Evolutionary conservation across 78 protist genomes (phyloP).

Genomic region (Chrysochromulina parva): DNA sequence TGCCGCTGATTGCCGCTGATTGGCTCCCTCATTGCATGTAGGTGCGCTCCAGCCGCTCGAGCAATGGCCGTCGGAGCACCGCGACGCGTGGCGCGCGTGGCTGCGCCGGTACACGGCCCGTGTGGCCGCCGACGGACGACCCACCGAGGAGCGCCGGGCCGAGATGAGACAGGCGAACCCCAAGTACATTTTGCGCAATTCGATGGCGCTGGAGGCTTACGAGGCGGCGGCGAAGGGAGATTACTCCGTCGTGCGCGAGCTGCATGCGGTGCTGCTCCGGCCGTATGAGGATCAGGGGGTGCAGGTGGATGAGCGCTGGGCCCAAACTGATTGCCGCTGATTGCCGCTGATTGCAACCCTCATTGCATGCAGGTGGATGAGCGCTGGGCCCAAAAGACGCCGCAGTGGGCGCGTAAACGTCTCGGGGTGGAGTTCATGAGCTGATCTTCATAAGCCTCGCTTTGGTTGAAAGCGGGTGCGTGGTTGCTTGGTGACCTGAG

Average conservation of each 20-base stretch:
- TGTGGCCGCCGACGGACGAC: not conserved
- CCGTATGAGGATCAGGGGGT: not conserved
- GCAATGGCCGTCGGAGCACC: not conserved
- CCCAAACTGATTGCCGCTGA: too few species aligned
- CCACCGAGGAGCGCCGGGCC: not conserved
- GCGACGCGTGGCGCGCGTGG: not conserved
- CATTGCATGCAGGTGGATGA: not conserved
- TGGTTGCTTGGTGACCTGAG: too few species aligned
- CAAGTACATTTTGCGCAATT: constrained; percentile 13
- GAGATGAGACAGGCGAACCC: not conserved
- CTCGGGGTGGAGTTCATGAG: not conserved
- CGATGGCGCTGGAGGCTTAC: constrained; percentile 3
- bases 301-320: not conserved
- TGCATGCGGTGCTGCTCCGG: not conserved
- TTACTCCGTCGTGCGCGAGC: not conserved
- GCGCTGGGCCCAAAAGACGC: not conserved
- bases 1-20: not conserved
- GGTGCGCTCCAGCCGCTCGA: too few species aligned
- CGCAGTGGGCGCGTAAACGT: not conserved
- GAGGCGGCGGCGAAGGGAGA: not conserved
- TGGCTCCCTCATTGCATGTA: too few species aligned
- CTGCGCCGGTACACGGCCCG: not conserved
- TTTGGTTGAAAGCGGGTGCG: too few species aligned
- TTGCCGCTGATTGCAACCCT: too few species aligned
- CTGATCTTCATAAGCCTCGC: not conserved